Evolutionary conservation across 768 basidiomycete genomes (phyloP).

Genomic region (Tulasnella sp.): DNA sequence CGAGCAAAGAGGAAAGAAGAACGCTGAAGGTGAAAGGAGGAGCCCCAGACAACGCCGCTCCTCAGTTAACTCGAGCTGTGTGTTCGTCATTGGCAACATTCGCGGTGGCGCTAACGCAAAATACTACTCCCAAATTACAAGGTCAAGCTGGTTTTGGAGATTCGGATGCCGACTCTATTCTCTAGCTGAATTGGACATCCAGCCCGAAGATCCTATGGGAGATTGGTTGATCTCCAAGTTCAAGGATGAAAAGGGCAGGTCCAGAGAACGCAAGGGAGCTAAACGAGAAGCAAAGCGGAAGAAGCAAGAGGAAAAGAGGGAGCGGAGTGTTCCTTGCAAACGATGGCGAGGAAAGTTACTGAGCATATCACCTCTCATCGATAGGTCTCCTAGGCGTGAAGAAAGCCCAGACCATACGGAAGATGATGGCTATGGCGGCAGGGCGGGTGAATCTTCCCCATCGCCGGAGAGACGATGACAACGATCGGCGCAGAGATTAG

Average conservation of each 20-base stretch:
- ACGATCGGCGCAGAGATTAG: neutral
- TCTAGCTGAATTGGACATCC: slow-evolving; percentile 71
- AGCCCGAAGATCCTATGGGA: slow-evolving; percentile 97
- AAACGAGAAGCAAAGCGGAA: slow-evolving; percentile 22
- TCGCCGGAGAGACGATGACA: neutral
- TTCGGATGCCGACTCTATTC: slow-evolving; percentile 52
- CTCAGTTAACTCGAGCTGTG: slow-evolving; percentile 61
- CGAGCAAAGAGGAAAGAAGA: slow-evolving; percentile 74
- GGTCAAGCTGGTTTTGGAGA: slow-evolving; percentile 41
- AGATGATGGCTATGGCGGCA: neutral
- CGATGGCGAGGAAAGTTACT: neutral
- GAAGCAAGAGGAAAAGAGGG: slow-evolving; percentile 12
- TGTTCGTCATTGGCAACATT: slow-evolving; percentile 21
- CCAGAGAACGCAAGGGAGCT: slow-evolving; percentile 63
- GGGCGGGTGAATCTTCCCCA: neutral
- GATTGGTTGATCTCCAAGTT: slow-evolving; percentile 80
- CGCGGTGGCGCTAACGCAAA: neutral
- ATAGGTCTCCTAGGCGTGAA: slow-evolving; percentile 8
- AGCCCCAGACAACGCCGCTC: slow-evolving; percentile 85
- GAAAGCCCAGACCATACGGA: neutral
- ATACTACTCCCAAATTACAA: slow-evolving; percentile 31
- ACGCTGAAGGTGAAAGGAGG: slow-evolving; percentile 87
- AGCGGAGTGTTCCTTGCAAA: neutral
- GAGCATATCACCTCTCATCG: slow-evolving; percentile 22
- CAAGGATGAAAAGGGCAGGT: slow-evolving; percentile 56